These are phyloP conservation scores for Didymosphaeria variabile DNA, from an alignment of 2,329 filamentous ascomycete species.

Conservation along the genomic window DNA sequence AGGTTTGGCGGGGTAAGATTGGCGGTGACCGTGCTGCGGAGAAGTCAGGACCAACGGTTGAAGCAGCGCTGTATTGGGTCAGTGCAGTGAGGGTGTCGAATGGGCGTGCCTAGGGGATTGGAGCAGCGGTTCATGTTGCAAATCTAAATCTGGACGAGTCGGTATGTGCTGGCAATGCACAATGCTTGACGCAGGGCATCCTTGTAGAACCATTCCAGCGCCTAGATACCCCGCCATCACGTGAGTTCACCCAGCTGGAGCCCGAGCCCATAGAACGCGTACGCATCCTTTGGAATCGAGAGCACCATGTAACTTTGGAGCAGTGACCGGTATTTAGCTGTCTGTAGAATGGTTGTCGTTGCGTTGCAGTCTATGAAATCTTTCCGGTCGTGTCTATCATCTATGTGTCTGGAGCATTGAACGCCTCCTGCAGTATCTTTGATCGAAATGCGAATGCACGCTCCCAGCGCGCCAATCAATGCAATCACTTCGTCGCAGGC, in stretches of 20 bases:
- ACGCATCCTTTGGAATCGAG: too few species aligned
- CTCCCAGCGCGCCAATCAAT: slow-evolving; percentile 17
- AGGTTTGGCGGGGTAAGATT: slow-evolving; percentile 15
- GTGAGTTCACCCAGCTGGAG: slow-evolving; percentile 14
- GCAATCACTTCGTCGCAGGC: slow-evolving; percentile 28
- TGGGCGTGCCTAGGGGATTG: slow-evolving; percentile 42
- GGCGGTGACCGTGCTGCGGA: slow-evolving; percentile 13
- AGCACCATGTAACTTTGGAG: not conserved
- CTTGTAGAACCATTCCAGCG: slow-evolving; percentile 15
- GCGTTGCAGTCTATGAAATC: slow-evolving; percentile 5
- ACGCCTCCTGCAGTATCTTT: not conserved
- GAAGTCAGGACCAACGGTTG: slow-evolving; percentile 24
- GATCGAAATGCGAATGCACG: slow-evolving; percentile 4
- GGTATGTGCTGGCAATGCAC: slow-evolving; percentile 50
- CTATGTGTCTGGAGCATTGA: slow-evolving; percentile 10
- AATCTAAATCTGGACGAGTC: slow-evolving; percentile 31
- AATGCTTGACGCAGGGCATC: slow-evolving; percentile 34
- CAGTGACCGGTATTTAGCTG: not conserved
- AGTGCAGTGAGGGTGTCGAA: slow-evolving; percentile 32
- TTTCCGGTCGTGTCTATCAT: slow-evolving; percentile 17
- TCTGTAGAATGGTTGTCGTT: not conserved
- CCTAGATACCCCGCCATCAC: slow-evolving; percentile 16
- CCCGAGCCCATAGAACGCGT: too few species aligned
- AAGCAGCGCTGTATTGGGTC: slow-evolving; percentile 23
- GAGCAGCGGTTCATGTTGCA: slow-evolving; percentile 32